Evolutionary conservation across 225 moss, liverwort and hornwort species (phyloP).

Genomic region (Asterella californica): DNA sequence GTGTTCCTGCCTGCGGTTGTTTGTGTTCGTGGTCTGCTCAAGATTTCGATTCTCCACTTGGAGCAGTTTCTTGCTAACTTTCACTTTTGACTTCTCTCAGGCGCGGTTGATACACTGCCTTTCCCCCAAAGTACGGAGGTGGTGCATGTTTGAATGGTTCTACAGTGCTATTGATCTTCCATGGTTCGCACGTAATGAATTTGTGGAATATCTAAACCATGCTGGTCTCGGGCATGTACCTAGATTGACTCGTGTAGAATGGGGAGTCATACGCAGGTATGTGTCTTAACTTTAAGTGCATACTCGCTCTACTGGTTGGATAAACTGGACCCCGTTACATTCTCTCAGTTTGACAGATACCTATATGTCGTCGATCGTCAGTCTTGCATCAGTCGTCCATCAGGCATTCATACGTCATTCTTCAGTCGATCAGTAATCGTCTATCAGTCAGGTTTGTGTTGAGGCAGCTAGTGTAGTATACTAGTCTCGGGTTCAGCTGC

Average conservation of each 20-base stretch:
- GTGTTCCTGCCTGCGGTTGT: neutral
- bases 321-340: no score
- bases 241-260: constrained; percentile 93
- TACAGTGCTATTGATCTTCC: constrained; percentile 99
- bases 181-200: constrained; percentile 99
- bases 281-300: neutral
- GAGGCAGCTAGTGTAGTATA: no score
- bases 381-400: no score
- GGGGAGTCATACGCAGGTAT: constrained; percentile 97
- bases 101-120: constrained; percentile 93
- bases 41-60: neutral
- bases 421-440: no score
- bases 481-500: no score
- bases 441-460: no score
- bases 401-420: no score
- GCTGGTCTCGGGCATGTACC: constrained; percentile 99
- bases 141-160: constrained; percentile 99
- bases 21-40: neutral
- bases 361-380: no score
- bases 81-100: constrained; percentile 41
- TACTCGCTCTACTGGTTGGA: no score
- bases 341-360: no score
- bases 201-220: constrained; percentile 99
- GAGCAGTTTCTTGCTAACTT: no score
- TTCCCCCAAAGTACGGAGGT: constrained; percentile 83